These are phyloP conservation scores for California macrophylla DNA, from an alignment of 441 rosid genomes.

Conservation along the genomic window DNA sequence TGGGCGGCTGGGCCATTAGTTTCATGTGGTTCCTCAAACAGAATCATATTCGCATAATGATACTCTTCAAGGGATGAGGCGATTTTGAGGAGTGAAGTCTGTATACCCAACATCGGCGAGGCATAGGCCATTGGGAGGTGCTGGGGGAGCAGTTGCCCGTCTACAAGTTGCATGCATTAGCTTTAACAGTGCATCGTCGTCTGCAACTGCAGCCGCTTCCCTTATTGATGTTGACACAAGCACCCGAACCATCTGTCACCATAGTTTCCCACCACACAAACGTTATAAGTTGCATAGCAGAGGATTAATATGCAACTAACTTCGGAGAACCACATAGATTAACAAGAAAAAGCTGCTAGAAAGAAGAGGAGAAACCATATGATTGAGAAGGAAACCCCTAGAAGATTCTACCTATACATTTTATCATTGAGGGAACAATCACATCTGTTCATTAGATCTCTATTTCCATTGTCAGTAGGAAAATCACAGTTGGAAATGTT, in stretches of 20 bases:
- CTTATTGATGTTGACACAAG: constrained; percentile 79
- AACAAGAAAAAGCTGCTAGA: not conserved
- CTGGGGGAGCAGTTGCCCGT: constrained; percentile 91
- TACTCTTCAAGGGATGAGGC: constrained; percentile 34
- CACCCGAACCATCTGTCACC: constrained; percentile 72
- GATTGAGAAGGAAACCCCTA: not conserved
- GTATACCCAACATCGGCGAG: constrained; percentile 73
- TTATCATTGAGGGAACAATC: not conserved
- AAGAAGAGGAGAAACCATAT: not conserved
- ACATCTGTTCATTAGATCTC: not conserved
- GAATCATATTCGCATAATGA: not conserved
- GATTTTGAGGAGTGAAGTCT: constrained; percentile 47
- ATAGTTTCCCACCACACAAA: constrained; percentile 8
- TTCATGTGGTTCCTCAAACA: not conserved
- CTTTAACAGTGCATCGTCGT: constrained; percentile 57
- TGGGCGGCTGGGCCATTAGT: not conserved
- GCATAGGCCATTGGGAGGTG: constrained; percentile 78
- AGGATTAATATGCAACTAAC: not conserved
- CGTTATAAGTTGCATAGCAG: not conserved
- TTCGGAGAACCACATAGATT: not conserved
- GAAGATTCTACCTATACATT: not conserved
- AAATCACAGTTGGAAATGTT: not conserved
- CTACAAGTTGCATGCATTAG: constrained; percentile 73
- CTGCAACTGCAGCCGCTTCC: constrained; percentile 82
- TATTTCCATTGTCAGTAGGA: not conserved